Base-by-base conservation (phyloP, 176 grass and related monocot species). In the Ampelocalamus luodianensis region DNA sequence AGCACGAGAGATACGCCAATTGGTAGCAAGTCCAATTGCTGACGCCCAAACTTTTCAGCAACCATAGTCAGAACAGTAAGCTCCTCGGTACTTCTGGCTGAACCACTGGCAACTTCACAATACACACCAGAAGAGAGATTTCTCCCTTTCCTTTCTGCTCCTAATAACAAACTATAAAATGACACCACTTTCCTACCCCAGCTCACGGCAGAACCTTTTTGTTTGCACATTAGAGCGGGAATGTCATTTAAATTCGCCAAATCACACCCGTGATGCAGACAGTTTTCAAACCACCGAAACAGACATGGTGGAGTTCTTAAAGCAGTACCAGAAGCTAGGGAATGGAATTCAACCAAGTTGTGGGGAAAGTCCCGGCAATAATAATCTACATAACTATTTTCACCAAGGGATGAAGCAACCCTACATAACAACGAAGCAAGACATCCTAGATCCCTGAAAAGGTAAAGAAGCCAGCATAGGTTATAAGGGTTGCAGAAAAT, bases 61-160 rank as follows among this genome's bases (percentile, higher is more conserved):
- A 95, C 95, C 95, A 98, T 98, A 77, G 93, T 76, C 20, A 98
- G 83, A 80, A 98, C 89, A 78, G 92, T 92, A 85, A 93, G 80
- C 69, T 98, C 95, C 59, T 98, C 93, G 8, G 46, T 63, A 67
- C 80, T 95, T 87, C 90, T 95, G 17, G 85, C 82, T 72, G 91
- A 95, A 85, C 94, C 94, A 86, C 86, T 92, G 77, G 94, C 90
- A 87, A 97, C 85, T 50, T 97, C 94, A 94, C 94, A 94, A 69
- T 89, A 90, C 50, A 97, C 92, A 82, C 94, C 92, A 72, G 95
- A 94, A 86, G 95, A 97, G 68, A 97, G 82, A 63, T 77, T 84
- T 54, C 58, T 87, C 65, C 89, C 92, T 84, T 93, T 85, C 77
- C 87, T 93, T 92, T 95, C 91, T 87, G 92, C 93, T 71, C 93